A percentile compares a stretch with the other conserved stretches of the same genome.
Conservation (phyloP, 2,329 filamentous ascomycete species). For the Massarina eburnea region DNA sequence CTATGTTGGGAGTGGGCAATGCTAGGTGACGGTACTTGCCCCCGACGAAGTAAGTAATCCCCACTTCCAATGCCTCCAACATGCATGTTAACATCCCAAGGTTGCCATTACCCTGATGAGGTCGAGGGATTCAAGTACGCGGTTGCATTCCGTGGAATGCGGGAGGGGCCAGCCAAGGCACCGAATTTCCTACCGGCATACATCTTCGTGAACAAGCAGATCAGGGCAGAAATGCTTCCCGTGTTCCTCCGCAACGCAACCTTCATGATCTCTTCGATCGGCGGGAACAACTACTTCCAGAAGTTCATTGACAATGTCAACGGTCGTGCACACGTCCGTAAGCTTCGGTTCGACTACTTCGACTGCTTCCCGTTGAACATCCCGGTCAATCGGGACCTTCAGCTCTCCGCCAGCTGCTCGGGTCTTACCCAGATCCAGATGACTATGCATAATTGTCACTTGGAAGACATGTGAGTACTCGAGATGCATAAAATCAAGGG, state of each 20-base stretch:
- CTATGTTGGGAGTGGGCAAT: not conserved
- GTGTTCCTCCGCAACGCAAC: not conserved
- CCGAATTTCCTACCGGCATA: not conserved
- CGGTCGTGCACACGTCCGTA: not conserved
- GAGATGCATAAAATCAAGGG: too few species aligned
- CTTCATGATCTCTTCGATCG: not conserved
- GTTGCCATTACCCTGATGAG: too few species aligned
- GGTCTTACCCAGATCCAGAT: not conserved
- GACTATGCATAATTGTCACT: not conserved
- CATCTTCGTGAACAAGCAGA: not conserved
- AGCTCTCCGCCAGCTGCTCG: not conserved
- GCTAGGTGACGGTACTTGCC: too few species aligned
- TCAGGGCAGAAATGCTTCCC: not conserved
- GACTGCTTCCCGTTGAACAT: not conserved
- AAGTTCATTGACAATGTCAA: not conserved
- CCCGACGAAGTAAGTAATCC: too few species aligned
- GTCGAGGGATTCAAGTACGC: not conserved
- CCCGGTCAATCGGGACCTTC: not conserved
- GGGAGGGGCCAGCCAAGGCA: not conserved
- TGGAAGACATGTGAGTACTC: too few species aligned
- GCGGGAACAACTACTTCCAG: not conserved
- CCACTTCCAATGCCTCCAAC: too few species aligned
- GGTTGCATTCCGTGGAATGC: not conserved
- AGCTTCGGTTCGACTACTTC: not conserved
- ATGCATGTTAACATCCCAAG: not conserved